Base-by-base conservation (phyloP, 805 yeast genomes). In the Kodamaea hsintzibuensis region DNA sequence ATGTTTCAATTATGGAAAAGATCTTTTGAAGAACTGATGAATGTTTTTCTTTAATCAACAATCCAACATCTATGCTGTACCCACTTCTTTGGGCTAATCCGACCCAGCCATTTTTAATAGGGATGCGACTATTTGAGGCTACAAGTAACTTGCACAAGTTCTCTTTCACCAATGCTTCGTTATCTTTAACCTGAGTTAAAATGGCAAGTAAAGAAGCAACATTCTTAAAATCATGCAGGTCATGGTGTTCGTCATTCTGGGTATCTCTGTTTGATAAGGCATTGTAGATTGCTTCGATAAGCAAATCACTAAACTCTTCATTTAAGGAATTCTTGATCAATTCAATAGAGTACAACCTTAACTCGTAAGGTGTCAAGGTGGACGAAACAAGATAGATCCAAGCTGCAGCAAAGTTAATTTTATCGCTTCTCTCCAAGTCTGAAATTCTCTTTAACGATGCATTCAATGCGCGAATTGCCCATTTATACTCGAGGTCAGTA, bases 31-130 rank as follows among this genome's bases (percentile, higher is more conserved):
- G 57, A 12, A 73, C 63, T 0, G 50, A 49, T 0, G 65, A 60
- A 9, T 67, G 63, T 16, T 67, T 57, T 1, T 63, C 53, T 25
- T 52, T 52, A 14, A 87, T 81, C 33, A 90, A 65, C 1, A 61
- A 58, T 13, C 88, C 88, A 2, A 97, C 89, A 64, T 92, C 96
- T 35, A 72, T 53, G 7, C 52, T 54, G 30, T 79, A 61, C 1
- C 70, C 63, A 7, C 88, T 79, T 46, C 81, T 73, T 61, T 86
- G 81, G 38, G 84, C 84, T 42, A 91, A 69, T 0, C 88, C 88
- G 35, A 91, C 87, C 98, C 98, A 93, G 1, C 87, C 85, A 55
- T 80, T 69, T 71, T 65, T 75, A 71, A 57, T 67, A 54, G 45
- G 68, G 58, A 72, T 57, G 5, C 48, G 50, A 8, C 58, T 67